Conservation (phyloP, 116 monocot species). For the Iris pallida region DNA sequence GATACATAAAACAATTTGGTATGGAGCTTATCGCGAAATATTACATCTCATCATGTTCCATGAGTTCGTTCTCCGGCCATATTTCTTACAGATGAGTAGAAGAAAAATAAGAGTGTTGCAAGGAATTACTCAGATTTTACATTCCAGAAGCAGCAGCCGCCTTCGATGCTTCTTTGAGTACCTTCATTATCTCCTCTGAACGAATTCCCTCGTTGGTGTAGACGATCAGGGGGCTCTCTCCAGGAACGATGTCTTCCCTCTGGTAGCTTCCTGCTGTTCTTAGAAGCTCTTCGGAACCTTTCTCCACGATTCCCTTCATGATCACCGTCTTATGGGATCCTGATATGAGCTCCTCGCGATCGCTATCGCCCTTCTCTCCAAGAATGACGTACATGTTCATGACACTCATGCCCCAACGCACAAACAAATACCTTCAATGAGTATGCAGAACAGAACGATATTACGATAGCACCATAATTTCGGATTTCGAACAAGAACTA, state of each 20-base stretch:
- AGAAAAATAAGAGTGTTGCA: not conserved
- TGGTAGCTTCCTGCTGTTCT: constrained; percentile 58
- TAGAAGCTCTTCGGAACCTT: constrained; percentile 52
- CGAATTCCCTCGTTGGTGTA: constrained; percentile 41
- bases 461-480: no score
- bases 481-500: no score
- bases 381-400: constrained; percentile 73
- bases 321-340: constrained; percentile 83
- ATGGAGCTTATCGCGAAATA: not conserved
- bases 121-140: constrained; percentile 8
- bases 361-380: constrained; percentile 74
- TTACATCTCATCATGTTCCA: not conserved
- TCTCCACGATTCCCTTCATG: constrained; percentile 57
- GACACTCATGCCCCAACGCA: constrained; percentile 85
- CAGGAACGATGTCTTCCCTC: constrained; percentile 69
- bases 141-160: constrained; percentile 25
- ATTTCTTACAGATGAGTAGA: no score
- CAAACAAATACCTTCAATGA: constrained; percentile 71
- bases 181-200: constrained; percentile 55
- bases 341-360: constrained; percentile 63
- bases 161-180: constrained; percentile 56
- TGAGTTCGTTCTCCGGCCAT: not conserved
- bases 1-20: no score
- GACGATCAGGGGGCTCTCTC: constrained; percentile 48
- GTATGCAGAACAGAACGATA: no score